These are phyloP conservation scores for Cladosporium halotolerans DNA, from an alignment of 2,329 filamentous ascomycete genomes.

Conservation along the genomic window DNA sequence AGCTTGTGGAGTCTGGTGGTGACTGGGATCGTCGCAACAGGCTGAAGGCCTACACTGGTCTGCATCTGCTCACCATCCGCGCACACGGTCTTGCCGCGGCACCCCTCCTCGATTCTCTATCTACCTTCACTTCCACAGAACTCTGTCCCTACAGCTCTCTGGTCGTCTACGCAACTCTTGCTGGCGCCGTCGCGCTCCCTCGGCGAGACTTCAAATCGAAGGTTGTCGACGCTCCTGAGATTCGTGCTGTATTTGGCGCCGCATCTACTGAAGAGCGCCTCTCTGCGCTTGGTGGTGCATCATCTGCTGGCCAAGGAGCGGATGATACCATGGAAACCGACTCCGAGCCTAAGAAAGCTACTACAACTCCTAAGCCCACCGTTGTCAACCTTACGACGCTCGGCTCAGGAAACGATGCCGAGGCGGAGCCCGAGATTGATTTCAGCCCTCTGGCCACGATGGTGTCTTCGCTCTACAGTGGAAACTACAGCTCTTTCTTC, in stretches of 20 bases:
- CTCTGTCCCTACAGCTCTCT: constrained; percentile 93
- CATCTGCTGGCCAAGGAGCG: constrained; percentile 73
- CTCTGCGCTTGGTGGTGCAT: constrained; percentile 69
- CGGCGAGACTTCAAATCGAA: constrained; percentile 98
- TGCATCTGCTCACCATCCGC: constrained; percentile 86
- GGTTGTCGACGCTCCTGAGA: constrained; percentile 96
- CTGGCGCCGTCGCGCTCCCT: constrained; percentile 89
- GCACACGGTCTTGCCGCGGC: constrained; percentile 86
- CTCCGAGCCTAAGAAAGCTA: constrained; percentile 26
- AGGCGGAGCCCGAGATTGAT: constrained; percentile 71
- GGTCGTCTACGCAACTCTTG: constrained; percentile 91
- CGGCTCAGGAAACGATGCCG: constrained; percentile 49
- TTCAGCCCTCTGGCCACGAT: constrained; percentile 82
- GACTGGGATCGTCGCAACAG: constrained; percentile 98
- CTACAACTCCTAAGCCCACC: constrained; percentile 47
- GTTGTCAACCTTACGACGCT: constrained; percentile 85
- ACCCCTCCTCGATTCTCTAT: constrained; percentile 90
- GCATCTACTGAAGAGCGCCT: constrained; percentile 76
- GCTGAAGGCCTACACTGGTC: constrained; percentile 95
- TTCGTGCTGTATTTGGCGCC: constrained; percentile 84
- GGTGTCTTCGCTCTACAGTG: constrained; percentile 85
- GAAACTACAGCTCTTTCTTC: constrained; percentile 93
- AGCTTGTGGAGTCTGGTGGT: constrained; percentile 86
- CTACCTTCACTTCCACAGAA: constrained; percentile 97
- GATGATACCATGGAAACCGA: constrained; percentile 57